phyloP scores from a whole-genome alignment of 2,329 filamentous ascomycete genomes.

The Huntiella moniliformis region DNA sequence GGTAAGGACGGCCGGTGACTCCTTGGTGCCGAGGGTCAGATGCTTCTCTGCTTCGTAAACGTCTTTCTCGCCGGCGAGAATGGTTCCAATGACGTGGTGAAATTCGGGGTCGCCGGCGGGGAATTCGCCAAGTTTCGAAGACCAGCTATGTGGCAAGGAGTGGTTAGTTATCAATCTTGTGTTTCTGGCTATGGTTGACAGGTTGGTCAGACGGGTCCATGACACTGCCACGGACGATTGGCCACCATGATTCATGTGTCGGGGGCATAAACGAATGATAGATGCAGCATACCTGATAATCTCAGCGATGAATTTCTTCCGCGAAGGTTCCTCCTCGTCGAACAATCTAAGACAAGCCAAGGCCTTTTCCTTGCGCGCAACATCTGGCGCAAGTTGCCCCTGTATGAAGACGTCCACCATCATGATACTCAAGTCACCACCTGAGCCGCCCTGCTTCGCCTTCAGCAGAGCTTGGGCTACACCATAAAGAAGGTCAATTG shows the following conservation, averaged over 20 bases:
- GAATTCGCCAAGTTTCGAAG: constrained; percentile 64
- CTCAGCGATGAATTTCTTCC: constrained; percentile 81
- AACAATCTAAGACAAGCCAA: constrained; percentile 68
- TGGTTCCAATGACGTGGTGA: constrained; percentile 72
- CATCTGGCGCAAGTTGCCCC: constrained; percentile 59
- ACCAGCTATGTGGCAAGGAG: constrained; percentile 38
- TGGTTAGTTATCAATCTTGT: no score
- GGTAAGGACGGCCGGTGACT: constrained; percentile 64
- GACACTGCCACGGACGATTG: neutral
- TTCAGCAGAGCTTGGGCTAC: constrained; percentile 74
- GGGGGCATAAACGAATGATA: neutral
- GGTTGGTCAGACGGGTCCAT: no score
- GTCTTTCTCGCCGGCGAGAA: constrained; percentile 87
- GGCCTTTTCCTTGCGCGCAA: constrained; percentile 54
- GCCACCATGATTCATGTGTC: no score
- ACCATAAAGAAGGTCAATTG: constrained; percentile 68
- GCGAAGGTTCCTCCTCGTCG: constrained; percentile 63
- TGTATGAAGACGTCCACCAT: constrained; percentile 83
- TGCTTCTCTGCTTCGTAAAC: constrained; percentile 87
- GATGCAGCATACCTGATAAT: constrained; percentile 45
- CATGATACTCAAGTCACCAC: constrained; percentile 74
- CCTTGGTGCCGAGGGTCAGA: constrained; percentile 70
- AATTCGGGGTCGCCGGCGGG: constrained; percentile 86
- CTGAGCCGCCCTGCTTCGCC: constrained; percentile 83
- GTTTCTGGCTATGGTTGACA: no score